phyloP scores from a whole-genome alignment of 2,329 filamentous ascomycete genomes.

The Epichloe amarillans region DNA sequence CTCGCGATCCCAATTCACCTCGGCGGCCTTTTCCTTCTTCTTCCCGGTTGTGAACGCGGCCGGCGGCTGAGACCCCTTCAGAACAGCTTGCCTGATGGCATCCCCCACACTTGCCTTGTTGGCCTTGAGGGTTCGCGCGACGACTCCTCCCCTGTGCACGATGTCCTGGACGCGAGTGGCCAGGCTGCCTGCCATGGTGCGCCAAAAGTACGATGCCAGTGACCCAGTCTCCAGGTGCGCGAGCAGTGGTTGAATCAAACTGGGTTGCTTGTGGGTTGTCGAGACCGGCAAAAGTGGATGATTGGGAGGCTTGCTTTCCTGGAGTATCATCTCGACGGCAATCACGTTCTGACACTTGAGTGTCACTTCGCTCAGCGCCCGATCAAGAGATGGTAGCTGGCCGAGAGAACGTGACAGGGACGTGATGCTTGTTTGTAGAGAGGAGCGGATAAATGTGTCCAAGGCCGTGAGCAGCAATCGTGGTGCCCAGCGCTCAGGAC shows the following conservation, averaged over 20 bases:
- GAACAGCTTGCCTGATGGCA: slow-evolving; percentile 69
- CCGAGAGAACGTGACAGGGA: slow-evolving; percentile 63
- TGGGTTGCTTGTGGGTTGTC: slow-evolving; percentile 25
- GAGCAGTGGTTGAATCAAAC: slow-evolving; percentile 60
- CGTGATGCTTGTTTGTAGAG: slow-evolving; percentile 66
- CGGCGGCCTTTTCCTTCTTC: slow-evolving; percentile 32
- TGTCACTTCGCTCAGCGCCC: slow-evolving; percentile 68
- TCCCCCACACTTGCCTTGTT: slow-evolving; percentile 63
- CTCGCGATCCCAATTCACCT: slow-evolving; percentile 70
- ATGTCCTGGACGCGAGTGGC: slow-evolving; percentile 73
- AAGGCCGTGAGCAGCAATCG: slow-evolving; percentile 61
- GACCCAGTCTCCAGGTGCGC: slow-evolving; percentile 75
- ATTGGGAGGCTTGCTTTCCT: slow-evolving; percentile 48
- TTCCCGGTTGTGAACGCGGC: slow-evolving; percentile 32
- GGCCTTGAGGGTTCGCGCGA: slow-evolving; percentile 63
- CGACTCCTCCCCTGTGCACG: slow-evolving; percentile 66
- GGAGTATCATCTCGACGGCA: slow-evolving; percentile 70
- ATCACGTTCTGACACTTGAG: slow-evolving; percentile 81
- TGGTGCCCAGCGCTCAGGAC: slow-evolving; percentile 47
- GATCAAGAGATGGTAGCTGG: slow-evolving; percentile 69
- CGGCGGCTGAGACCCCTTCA: slow-evolving; percentile 60
- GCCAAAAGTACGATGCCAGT: slow-evolving; percentile 85
- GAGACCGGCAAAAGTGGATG: slow-evolving; percentile 48
- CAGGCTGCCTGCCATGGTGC: slow-evolving; percentile 68
- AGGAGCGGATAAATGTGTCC: slow-evolving; percentile 69